A percentile compares a stretch with the other conserved stretches of the same genome.
These are phyloP conservation scores for Cyberlindnera nakhonratchasimensis DNA, from an alignment of 805 yeast genomes.

Conservation along the genomic window DNA sequence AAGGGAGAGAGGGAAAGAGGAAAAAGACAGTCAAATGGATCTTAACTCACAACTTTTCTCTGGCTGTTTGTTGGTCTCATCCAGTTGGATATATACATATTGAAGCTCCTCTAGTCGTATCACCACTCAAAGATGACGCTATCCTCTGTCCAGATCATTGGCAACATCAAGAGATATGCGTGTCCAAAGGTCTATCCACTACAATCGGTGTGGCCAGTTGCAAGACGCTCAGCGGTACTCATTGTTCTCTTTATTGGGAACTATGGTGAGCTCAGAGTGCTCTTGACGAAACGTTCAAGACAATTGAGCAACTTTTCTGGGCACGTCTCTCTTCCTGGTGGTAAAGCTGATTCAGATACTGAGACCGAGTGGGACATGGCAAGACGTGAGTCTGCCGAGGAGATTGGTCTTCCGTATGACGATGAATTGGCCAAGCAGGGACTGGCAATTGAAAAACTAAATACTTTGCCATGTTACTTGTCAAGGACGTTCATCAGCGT, in stretches of 20 bases:
- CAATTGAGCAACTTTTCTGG: conserved; percentile 75
- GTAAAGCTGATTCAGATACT: conserved; percentile 70
- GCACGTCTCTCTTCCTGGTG: conserved; percentile 92
- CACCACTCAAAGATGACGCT: conserved; percentile 2
- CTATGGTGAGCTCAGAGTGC: conserved; percentile 71
- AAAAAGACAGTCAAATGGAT: no score
- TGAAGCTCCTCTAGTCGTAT: no score
- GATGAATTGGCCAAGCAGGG: conserved; percentile 43
- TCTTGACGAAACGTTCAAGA: conserved; percentile 75
- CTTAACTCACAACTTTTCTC: no score
- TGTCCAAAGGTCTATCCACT: conserved; percentile 25
- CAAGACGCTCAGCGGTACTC: conserved; percentile 77
- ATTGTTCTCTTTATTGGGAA: conserved; percentile 68
- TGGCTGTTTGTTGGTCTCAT: no score
- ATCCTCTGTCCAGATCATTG: conserved; percentile 14
- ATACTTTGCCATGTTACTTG: conserved; percentile 70
- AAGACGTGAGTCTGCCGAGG: conserved; percentile 82
- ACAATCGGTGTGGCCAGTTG: conserved; percentile 64
- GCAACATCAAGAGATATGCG: conserved; percentile 19
- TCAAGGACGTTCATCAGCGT: conserved; percentile 83
- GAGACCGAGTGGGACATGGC: conserved; percentile 73
- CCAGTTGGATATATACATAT: no score
- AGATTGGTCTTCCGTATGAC: conserved; percentile 68
- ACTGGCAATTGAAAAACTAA: conserved; percentile 55
- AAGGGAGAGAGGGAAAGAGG: no score